phyloP scores from a whole-genome alignment of 495 filamentous ascomycete species.

The Polyplosphaeria fusca region DNA sequence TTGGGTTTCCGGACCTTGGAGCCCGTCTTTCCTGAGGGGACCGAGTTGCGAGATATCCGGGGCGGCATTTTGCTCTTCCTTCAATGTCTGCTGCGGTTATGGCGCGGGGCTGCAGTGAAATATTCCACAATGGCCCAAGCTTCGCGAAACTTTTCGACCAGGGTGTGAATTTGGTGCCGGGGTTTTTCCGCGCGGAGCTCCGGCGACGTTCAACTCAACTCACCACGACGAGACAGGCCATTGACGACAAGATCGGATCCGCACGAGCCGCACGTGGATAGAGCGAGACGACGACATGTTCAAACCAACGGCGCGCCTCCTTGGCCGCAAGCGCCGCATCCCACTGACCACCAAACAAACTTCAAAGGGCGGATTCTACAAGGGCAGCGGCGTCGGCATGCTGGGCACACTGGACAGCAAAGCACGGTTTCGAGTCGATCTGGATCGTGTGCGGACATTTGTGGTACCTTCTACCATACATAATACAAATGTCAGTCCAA shows the following conservation, averaged over 20 bases:
- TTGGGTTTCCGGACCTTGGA: conserved; percentile 33
- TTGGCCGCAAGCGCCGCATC: conserved; percentile 62
- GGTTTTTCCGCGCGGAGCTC: not conserved
- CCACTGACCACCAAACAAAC: conserved; percentile 85
- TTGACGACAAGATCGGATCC: no score
- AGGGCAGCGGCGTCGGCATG: conserved; percentile 82
- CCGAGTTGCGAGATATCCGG: conserved; percentile 34
- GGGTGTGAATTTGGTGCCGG: no score
- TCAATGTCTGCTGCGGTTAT: no score
- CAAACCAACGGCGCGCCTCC: conserved; percentile 69
- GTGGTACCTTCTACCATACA: conserved; percentile 57
- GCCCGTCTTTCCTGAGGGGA: conserved; percentile 20
- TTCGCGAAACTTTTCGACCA: conserved; percentile 24
- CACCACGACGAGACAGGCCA: not conserved
- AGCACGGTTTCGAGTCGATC: conserved; percentile 62
- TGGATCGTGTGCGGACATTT: conserved; percentile 66
- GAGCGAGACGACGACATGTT: conserved; percentile 48
- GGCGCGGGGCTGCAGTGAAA: no score
- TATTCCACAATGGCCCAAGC: no score
- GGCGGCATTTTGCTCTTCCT: conserved; percentile 20
- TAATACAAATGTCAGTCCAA: not conserved
- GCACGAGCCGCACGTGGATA: no score
- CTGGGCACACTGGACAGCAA: conserved; percentile 83
- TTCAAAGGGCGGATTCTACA: conserved; percentile 94
- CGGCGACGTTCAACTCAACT: not conserved